phyloP scores from a whole-genome alignment of 352 stramenopile genomes.

The Sclerospora graminicola region DNA sequence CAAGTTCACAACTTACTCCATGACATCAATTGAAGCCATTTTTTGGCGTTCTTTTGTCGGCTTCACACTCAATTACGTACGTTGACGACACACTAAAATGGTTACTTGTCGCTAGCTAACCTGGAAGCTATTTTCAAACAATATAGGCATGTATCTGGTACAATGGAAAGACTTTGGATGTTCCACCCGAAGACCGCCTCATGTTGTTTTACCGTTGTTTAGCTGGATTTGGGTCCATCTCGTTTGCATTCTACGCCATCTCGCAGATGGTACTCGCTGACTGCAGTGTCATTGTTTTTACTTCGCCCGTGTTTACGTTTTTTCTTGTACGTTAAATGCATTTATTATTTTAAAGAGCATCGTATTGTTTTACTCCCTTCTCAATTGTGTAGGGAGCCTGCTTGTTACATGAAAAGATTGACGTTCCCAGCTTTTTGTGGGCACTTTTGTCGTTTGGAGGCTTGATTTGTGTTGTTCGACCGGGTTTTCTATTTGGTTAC shows the following conservation, averaged over 20 bases:
- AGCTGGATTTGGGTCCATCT: slow-evolving; percentile 59
- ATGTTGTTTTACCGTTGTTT: slow-evolving; percentile 62
- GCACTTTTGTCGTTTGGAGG: slow-evolving; percentile 34
- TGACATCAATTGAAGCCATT: slow-evolving; percentile 72
- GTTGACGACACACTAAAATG: slow-evolving; percentile 1
- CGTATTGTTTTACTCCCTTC: too few relatives aligned
- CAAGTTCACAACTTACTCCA: slow-evolving; percentile 67
- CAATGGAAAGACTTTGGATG: slow-evolving; percentile 37
- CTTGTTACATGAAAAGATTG: slow-evolving; percentile 34
- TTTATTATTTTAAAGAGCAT: too few relatives aligned
- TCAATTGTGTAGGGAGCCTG: slow-evolving; percentile 21
- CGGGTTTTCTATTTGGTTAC: slow-evolving; percentile 43
- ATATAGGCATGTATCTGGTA: slow-evolving; percentile 27
- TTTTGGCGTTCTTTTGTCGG: slow-evolving; percentile 64
- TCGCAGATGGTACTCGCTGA: slow-evolving; percentile 76
- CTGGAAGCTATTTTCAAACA: background rate
- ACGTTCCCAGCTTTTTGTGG: slow-evolving; percentile 29
- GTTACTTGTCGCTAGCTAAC: background rate
- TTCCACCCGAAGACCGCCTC: slow-evolving; percentile 32
- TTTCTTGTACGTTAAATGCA: slow-evolving; percentile 33
- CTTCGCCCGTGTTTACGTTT: slow-evolving; percentile 58
- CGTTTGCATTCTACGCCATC: slow-evolving; percentile 64
- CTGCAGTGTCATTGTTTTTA: slow-evolving; percentile 65
- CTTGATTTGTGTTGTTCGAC: slow-evolving; percentile 42
- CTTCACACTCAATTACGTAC: slow-evolving; percentile 53